Evolutionary conservation across 306 rosid genomes (phyloP).

Genomic region (Quercus dentata): DNA sequence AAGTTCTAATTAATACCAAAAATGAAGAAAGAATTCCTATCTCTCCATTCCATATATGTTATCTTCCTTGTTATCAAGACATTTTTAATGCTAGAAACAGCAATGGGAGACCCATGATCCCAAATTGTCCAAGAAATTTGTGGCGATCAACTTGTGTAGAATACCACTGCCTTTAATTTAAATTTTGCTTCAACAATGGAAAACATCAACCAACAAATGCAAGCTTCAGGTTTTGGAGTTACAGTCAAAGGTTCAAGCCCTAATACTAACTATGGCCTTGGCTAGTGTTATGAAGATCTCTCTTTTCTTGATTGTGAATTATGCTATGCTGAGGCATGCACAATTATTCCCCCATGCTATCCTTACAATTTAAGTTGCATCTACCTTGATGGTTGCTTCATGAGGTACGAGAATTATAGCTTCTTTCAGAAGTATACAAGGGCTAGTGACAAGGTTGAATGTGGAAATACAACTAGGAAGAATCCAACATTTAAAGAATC

Average conservation of each 20-base stretch:
- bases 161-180: constrained; percentile 45
- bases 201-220: constrained; percentile 67
- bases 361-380: constrained; percentile 69
- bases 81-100: constrained; percentile 27
- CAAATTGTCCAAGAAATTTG: constrained; percentile 47
- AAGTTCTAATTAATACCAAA: not conserved
- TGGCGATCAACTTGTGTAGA: constrained; percentile 53
- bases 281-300: constrained; percentile 90
- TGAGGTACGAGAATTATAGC: constrained; percentile 80
- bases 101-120: constrained; percentile 64
- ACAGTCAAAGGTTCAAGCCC: constrained; percentile 61
- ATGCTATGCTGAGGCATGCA: constrained; percentile 81
- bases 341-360: constrained; percentile 79
- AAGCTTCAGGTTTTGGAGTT: constrained; percentile 60
- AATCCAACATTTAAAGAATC: constrained; percentile 39
- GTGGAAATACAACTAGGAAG: constrained; percentile 57
- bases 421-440: constrained; percentile 58
- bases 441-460: constrained; percentile 46
- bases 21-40: constrained; percentile 29
- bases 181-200: constrained; percentile 81
- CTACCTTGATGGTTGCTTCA: constrained; percentile 88
- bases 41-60: constrained; percentile 10
- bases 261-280: constrained; percentile 59
- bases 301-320: constrained; percentile 70
- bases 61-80: constrained; percentile 25